Base-by-base conservation (phyloP, 2,329 filamentous ascomycete genomes). In the Calonectria pseudoturangicola region DNA sequence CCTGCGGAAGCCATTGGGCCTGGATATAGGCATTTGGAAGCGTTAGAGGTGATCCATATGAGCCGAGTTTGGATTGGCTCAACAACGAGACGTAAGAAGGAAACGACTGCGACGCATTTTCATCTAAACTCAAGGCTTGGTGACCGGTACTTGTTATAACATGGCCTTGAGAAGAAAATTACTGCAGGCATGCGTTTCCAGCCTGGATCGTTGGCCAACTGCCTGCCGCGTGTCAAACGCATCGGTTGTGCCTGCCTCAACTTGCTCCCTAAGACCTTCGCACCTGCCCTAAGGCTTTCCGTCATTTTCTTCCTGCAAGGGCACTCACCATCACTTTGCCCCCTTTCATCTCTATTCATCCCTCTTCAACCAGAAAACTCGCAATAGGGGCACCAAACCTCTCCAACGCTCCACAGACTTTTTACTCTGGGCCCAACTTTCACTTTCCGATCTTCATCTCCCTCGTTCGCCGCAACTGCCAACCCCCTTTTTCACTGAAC, bases 1-100 rank as follows among this genome's bases (percentile, higher is more conserved):
- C 81, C 84, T 97, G 84, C 88, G 94, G 79, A 97, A 97, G 87
- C 95, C 95, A 0, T 75, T 96, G 48, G 92, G 87, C 2, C 84
- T 95, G 81, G 85, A 92, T 64, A 79, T 84, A 64, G 79, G 78
- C 0, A 50, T 84, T 39, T 79, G 75, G 48, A 79, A 74, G 60
- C 81, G 82, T 27, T 79, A 47, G 71, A 54, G 25, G 10, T 2
- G 5, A 3, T 13, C 16, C 3, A 2, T n/a, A 2, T 10, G 30
- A 18, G 18, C 25, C 16, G 21, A 58, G 43, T 7, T 4, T 47
- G 6, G 18, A 47, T 47, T 5, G n/a, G 5, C 9, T 10, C 45
- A 8, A 48, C 41, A 43, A 18, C n/a, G n/a, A 25, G 3, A 48
- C 3, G 21, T n/a, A 27, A 7, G 16, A 16, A 25, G 16, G 36